phyloP scores from a whole-genome alignment of 495 filamentous ascomycete genomes.

The Podospora bellae-mahoneyi region DNA sequence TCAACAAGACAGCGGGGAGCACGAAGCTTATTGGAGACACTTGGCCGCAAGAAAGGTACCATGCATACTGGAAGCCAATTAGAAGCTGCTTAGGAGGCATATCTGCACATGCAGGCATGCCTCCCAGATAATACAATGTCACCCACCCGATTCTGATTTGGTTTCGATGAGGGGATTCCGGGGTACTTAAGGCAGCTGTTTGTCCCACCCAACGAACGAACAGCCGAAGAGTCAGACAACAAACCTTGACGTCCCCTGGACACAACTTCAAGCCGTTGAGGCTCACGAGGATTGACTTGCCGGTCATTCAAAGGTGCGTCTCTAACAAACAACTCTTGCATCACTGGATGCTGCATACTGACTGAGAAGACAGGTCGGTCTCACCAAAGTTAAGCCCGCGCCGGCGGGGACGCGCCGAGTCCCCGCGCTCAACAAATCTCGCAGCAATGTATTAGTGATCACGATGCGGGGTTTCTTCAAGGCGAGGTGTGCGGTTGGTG shows the following conservation, averaged over 20 bases:
- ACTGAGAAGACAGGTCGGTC: too few species aligned
- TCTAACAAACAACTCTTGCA: neutral
- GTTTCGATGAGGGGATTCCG: neutral
- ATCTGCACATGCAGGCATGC: neutral
- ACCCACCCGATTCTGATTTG: neutral
- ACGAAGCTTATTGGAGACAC: neutral
- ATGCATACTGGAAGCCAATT: neutral
- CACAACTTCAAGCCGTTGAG: neutral
- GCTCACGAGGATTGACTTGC: neutral
- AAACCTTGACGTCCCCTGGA: neutral
- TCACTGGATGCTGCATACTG: too few species aligned
- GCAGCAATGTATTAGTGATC: constrained; percentile 11
- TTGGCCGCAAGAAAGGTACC: neutral
- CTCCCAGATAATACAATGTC: neutral
- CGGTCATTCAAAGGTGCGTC: constrained; percentile 1
- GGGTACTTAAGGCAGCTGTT: neutral
- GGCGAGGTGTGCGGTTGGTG: neutral
- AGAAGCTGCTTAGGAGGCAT: neutral
- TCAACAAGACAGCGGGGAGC: neutral
- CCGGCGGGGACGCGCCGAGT: constrained; percentile 9
- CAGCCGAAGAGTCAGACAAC: neutral
- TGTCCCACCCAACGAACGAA: neutral
- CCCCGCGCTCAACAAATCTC: constrained; percentile 12
- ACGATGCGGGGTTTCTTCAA: neutral
- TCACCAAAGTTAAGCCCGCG: neutral